These are phyloP conservation scores for Diutina neorugosa DNA, from an alignment of 1,139 yeast species.

Conservation along the genomic window DNA sequence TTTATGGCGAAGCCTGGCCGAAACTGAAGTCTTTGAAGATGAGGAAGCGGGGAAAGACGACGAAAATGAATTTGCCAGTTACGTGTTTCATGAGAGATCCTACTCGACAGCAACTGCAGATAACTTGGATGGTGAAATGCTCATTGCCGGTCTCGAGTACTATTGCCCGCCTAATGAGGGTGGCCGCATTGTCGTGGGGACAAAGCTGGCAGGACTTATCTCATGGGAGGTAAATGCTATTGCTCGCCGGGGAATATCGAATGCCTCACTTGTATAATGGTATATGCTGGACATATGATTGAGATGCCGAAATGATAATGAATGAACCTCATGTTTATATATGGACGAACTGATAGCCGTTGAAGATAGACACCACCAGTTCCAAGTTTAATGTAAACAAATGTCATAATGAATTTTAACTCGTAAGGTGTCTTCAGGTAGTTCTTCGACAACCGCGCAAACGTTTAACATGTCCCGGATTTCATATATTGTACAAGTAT, in stretches of 20 bases:
- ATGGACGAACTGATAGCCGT: too few relatives aligned
- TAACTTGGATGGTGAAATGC: not conserved
- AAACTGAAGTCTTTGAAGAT: not conserved
- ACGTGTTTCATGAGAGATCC: not conserved
- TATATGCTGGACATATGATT: not conserved
- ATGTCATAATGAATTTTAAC: too few relatives aligned
- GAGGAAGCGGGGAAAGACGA: not conserved
- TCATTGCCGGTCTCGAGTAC: constrained; percentile 1
- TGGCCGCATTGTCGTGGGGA: not conserved
- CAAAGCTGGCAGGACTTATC: not conserved
- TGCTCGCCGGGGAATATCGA: not conserved
- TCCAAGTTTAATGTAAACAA: too few relatives aligned
- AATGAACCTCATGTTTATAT: too few relatives aligned
- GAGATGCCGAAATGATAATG: not conserved
- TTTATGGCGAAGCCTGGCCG: not conserved
- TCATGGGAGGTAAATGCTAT: not conserved
- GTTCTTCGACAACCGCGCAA: too few relatives aligned
- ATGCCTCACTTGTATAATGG: not conserved
- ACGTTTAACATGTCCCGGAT: not conserved
- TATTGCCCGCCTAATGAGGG: not conserved
- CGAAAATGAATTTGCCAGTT: not conserved
- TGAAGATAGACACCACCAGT: too few relatives aligned
- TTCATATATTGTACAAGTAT: constrained; percentile 1
- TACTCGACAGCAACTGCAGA: not conserved
- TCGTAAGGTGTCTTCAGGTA: too few relatives aligned